Conservation (phyloP, 306 rosid genomes). For the Sesbania bispinosa region DNA sequence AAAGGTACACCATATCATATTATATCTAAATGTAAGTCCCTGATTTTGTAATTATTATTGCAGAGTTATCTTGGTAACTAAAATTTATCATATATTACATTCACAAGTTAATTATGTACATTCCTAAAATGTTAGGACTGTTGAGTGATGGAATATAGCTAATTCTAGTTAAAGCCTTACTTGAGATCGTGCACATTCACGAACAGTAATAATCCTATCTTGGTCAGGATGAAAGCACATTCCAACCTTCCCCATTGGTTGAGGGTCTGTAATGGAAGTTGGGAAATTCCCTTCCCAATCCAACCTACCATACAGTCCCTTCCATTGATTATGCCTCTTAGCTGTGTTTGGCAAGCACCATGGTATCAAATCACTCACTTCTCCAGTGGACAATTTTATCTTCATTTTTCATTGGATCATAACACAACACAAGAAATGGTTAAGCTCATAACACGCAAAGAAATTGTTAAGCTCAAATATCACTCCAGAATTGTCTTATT, state of each 20-base stretch:
- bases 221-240: conserved; percentile 98
- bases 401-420: conserved; percentile 34
- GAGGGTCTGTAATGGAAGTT: conserved; percentile 92
- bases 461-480: too few species aligned
- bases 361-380: conserved; percentile 81
- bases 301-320: conserved; percentile 90
- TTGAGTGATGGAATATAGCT: too few species aligned
- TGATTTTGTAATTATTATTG: too few species aligned
- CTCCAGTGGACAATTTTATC: conserved; percentile 73
- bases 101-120: too few species aligned
- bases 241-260: too few species aligned
- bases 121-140: too few species aligned
- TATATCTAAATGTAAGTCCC: too few species aligned
- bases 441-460: background rate
- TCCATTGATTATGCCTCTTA: conserved; percentile 94
- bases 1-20: background rate
- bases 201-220: conserved; percentile 88
- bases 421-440: background rate
- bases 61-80: too few species aligned
- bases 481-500: too few species aligned
- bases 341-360: conserved; percentile 99
- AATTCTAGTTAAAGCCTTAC: conserved; percentile 38
- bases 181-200: conserved; percentile 97
- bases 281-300: conserved; percentile 98
- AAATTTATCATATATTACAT: too few species aligned